Evolutionary conservation across 495 filamentous ascomycete genomes (phyloP).

Genomic region (Oleoguttula mirabilis): DNA sequence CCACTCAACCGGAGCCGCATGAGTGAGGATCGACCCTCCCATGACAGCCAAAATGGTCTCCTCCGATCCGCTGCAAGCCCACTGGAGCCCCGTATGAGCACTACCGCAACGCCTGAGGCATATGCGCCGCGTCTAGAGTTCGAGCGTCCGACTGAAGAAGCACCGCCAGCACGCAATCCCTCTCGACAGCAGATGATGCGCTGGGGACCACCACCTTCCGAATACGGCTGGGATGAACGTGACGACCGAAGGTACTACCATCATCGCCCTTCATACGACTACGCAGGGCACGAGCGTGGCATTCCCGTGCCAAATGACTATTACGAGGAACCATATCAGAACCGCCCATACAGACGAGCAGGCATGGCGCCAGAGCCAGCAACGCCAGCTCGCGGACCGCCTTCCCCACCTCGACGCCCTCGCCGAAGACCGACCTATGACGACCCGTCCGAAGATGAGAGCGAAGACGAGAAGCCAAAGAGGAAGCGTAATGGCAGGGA

Average conservation of each 20-base stretch:
- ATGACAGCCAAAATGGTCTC: conserved; percentile 7
- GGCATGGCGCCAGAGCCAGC: conserved; percentile 4
- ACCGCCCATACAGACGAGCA: conserved; percentile 5
- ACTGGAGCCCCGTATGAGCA: conserved; percentile 3
- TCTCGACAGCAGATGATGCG: conserved; percentile 15
- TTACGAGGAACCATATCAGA: conserved; percentile 3
- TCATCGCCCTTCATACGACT: conserved; percentile 5
- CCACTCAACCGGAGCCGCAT: not conserved
- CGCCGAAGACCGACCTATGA: not conserved
- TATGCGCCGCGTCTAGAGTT: conserved; percentile 4
- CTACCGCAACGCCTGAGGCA: not conserved
- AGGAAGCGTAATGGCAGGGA: not conserved
- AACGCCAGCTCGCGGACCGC: conserved; percentile 1
- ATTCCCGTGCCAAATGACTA: not conserved
- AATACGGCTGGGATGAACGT: conserved; percentile 3
- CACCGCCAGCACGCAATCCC: conserved; percentile 6
- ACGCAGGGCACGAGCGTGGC: not conserved
- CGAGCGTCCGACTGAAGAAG: conserved; percentile 6
- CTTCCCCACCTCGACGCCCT: not conserved
- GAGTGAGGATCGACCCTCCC: conserved; percentile 6
- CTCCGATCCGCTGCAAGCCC: conserved; percentile 4
- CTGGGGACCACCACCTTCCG: conserved; percentile 4
- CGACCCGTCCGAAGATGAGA: conserved; percentile 9
- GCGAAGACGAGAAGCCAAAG: not conserved
- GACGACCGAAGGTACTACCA: conserved; percentile 7